Evolutionary conservation across 805 yeast genomes (phyloP).

Genomic region (Kuraishia floccosa): DNA sequence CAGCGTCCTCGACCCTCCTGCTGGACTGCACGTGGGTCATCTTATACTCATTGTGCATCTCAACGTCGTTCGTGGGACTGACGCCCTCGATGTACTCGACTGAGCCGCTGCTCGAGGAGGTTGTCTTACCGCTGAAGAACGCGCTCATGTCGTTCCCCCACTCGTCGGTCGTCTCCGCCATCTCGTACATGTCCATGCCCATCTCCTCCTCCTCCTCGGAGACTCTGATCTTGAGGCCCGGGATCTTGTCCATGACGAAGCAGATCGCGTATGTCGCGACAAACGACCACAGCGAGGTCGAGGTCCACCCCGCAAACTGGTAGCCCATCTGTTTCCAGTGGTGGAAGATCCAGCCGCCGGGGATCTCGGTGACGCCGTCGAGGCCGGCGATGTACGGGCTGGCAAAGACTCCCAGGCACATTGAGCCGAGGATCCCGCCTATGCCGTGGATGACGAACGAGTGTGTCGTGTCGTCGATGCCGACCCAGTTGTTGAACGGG

Average conservation of each 20-base stretch:
- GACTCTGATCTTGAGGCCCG: constrained; percentile 35
- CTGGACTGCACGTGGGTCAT: no score
- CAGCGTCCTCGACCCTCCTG: no score
- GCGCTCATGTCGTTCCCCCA: constrained; percentile 12
- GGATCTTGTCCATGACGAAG: constrained; percentile 35
- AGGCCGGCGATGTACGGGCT: constrained; percentile 56
- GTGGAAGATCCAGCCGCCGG: constrained; percentile 70
- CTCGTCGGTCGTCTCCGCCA: constrained; percentile 35
- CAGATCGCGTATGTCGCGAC: constrained; percentile 29
- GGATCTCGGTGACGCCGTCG: constrained; percentile 57
- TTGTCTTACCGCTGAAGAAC: no score
- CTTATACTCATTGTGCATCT: no score
- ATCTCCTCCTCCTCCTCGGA: constrained; percentile 32
- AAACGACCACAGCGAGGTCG: constrained; percentile 32
- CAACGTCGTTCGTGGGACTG: no score
- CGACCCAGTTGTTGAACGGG: constrained; percentile 78
- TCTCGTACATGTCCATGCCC: constrained; percentile 40
- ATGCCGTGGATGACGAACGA: constrained; percentile 86
- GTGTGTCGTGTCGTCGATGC: constrained; percentile 45
- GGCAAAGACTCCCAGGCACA: constrained; percentile 76
- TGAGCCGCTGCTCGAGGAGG: no score
- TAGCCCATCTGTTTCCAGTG: constrained; percentile 32
- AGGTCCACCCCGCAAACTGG: constrained; percentile 30
- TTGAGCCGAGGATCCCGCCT: constrained; percentile 76
- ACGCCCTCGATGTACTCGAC: no score